Evolutionary conservation across 768 basidiomycete genomes (phyloP), one percentile per base, ranked within the genome.

Genomic region (Candolleomyces efflorescens): DNA sequence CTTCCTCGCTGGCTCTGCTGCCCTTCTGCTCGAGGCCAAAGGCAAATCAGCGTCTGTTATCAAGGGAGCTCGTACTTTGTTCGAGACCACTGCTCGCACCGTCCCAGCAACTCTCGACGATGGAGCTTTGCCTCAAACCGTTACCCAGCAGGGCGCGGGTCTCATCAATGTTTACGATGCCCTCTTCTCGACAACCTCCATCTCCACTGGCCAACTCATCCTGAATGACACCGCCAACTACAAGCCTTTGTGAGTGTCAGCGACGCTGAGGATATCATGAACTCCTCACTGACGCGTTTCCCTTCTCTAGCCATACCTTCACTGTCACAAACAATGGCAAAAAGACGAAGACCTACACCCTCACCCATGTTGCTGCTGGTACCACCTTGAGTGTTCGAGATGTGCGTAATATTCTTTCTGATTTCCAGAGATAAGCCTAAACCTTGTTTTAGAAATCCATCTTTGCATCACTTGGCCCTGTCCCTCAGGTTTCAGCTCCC

Each of bases 221-320:
- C 68, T 85, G 36, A 87, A 88, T 63, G 85, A 86, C 65, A 86
- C 85, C 1, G 74, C 79, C 6, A 71, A 84, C 64, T 80, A 81
- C 64, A 64, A 69, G 39, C 65, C 68, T 24, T 47, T 61, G 78
- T 79, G 62, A 63, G 77, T 71, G n/a, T 17, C 13, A 13, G 68
- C 43, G 38, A 18, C n/a, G 26, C 17, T n/a, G 18, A 32, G 32
- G 32, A 15, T 15, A 13, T 39, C 13, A 52, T 23, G 18, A 26
- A 37, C 54, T 32, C 22, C 45, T 27, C 53, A 17, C 55, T 38
- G 9, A 44, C 24, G 22, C 41, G 3, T 23, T 41, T 20, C n/a
- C 18, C 18, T n/a, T 7, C 39, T 2, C 1, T 56, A 80, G 78
- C 18, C 77, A 79, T 62, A 72, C 65, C 5, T 77, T 81, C 69